Conservation (phyloP, 1,284 basidiomycete genomes). For the Laetiporus sulphureus region DNA sequence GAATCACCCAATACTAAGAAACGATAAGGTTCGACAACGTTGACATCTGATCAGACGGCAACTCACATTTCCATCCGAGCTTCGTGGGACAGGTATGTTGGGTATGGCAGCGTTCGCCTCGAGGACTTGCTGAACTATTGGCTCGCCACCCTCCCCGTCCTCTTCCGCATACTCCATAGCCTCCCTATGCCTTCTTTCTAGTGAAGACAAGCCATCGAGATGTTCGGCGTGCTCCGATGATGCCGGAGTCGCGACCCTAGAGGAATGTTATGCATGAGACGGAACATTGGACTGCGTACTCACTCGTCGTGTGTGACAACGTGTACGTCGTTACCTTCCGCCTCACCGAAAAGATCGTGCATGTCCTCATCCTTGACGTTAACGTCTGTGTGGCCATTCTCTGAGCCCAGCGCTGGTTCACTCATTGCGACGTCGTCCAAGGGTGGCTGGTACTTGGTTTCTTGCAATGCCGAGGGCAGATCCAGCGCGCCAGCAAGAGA, state of each 20-base stretch:
- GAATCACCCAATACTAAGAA: slow-evolving; percentile 73
- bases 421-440: slow-evolving; percentile 9
- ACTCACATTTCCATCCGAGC: slow-evolving; percentile 44
- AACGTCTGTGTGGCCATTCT: slow-evolving; percentile 5
- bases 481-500: slow-evolving; percentile 11
- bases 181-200: slow-evolving; percentile 61
- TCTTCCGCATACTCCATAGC: slow-evolving; percentile 73
- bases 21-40: slow-evolving; percentile 4
- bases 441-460: not conserved
- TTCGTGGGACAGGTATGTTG: slow-evolving; percentile 51
- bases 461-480: too few relatives aligned
- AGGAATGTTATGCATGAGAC: slow-evolving; percentile 1
- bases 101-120: slow-evolving; percentile 73
- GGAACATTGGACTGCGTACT: not conserved
- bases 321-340: slow-evolving; percentile 46
- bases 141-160: slow-evolving; percentile 56
- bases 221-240: slow-evolving; percentile 42
- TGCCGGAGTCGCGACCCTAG: slow-evolving; percentile 24
- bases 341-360: slow-evolving; percentile 72
- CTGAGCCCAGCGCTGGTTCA: slow-evolving; percentile 4
- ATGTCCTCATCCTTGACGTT: slow-evolving; percentile 48
- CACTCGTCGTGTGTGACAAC: slow-evolving; percentile 35
- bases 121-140: slow-evolving; percentile 44
- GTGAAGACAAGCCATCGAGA: slow-evolving; percentile 62
- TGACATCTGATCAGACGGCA: not conserved